Conservation (phyloP, 345 rosid species). For the Xanthoceras sorbifolium region DNA sequence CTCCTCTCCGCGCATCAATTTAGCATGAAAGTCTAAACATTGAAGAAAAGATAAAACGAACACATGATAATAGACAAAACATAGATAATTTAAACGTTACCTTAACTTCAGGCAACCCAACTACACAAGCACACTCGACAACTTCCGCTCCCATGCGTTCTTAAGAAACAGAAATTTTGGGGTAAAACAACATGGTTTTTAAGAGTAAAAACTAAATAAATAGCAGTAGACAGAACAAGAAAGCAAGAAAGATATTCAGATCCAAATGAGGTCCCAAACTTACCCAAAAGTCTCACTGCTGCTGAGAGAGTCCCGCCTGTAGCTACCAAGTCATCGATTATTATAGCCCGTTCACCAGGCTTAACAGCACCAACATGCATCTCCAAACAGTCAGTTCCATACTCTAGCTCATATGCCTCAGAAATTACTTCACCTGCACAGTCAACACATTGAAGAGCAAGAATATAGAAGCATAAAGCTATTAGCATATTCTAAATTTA, state of each 20-base stretch:
- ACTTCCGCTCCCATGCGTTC: conserved; percentile 88
- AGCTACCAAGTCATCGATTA: conserved; percentile 89
- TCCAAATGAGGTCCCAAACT: not conserved
- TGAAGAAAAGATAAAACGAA: not conserved
- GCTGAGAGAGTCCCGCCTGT: conserved; percentile 95
- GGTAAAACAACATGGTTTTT: not conserved
- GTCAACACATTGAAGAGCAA: not conserved
- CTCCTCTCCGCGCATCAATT: not conserved
- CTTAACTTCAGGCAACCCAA: conserved; percentile 80
- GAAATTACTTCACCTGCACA: conserved; percentile 67
- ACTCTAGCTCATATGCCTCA: conserved; percentile 78
- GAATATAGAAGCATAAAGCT: not conserved
- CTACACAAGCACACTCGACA: conserved; percentile 85
- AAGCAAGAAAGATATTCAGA: not conserved
- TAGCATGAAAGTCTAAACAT: not conserved
- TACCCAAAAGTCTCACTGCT: conserved; percentile 83
- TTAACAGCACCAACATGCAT: conserved; percentile 81
- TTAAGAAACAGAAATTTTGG: conserved; percentile 16
- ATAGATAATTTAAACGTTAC: conserved; percentile 33
- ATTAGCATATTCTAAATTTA: not conserved
- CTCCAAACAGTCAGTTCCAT: conserved; percentile 85
- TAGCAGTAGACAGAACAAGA: not conserved
- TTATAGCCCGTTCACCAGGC: conserved; percentile 63
- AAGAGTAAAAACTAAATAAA: not conserved
- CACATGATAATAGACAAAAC: not conserved